Evolutionary conservation across 805 yeast species (phyloP).

Genomic region (Teunomyces gatunensis): DNA sequence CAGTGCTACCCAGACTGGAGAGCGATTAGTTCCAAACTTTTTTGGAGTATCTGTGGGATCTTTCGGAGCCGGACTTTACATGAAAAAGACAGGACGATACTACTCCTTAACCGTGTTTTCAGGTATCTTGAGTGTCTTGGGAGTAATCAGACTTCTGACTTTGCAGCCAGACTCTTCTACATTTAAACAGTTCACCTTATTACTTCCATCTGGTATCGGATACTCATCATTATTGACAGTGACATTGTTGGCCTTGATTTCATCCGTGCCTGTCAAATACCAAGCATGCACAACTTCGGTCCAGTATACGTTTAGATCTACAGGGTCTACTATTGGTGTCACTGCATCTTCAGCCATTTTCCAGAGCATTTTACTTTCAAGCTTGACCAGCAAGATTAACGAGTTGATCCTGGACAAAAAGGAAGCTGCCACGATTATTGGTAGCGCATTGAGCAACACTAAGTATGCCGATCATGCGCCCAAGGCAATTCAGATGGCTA

Average conservation of each 20-base stretch:
- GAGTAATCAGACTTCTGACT: constrained; percentile 37
- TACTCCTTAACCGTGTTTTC: constrained; percentile 49
- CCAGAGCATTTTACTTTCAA: constrained; percentile 42
- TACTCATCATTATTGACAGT: constrained; percentile 68
- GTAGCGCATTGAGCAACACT: constrained; percentile 54
- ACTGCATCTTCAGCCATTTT: constrained; percentile 66
- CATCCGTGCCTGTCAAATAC: constrained; percentile 63
- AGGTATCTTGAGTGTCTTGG: constrained; percentile 45
- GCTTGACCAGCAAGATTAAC: constrained; percentile 15
- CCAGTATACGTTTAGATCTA: constrained; percentile 82
- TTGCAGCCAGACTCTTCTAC: constrained; percentile 29
- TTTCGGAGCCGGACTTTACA: constrained; percentile 60
- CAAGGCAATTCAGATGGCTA: constrained; percentile 41
- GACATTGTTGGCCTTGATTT: constrained; percentile 69
- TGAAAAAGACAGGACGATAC: constrained; percentile 68
- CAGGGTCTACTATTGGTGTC: constrained; percentile 85
- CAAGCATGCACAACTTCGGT: constrained; percentile 89
- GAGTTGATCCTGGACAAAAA: constrained; percentile 25
- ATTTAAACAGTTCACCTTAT: constrained; percentile 41
- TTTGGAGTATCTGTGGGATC: constrained; percentile 69
- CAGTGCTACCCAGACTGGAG: constrained; percentile 56
- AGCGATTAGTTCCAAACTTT: constrained; percentile 62
- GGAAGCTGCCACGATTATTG: constrained; percentile 44
- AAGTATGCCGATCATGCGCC: constrained; percentile 57
- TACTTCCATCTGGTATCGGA: constrained; percentile 60